Base-by-base conservation (phyloP, 305 asterid species). In the Withania somnifera region DNA sequence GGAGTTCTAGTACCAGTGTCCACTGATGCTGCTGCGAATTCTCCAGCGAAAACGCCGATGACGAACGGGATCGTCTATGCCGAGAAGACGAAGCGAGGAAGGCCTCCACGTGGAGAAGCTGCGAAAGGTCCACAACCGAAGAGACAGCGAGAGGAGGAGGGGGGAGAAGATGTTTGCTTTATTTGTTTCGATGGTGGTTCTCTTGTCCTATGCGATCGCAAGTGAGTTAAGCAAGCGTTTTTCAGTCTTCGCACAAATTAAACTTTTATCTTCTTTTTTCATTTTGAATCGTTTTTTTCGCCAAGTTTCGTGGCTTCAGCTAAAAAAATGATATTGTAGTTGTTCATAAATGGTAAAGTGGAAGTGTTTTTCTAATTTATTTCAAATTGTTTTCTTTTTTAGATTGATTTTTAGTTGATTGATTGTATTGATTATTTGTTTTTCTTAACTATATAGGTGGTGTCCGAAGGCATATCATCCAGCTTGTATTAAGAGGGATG, bases 71-170 rank as follows among this genome's bases (percentile, higher is more conserved):
- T 58, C 42, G 87, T 28, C 83, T 66, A 5, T 10, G 10, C 3
- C 3, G 77, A 89, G 84, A 94, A 85, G 90, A 83, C 87, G 88
- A 92, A 85, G 88, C 89, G 99, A 50, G 99, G 99, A 4, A 87
- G 99, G 36, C 98, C 98, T 63, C 91, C 98, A 8, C 87, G 83
- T 84, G 94, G 89, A 69, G 91, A 83, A 71, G 14, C 57, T 22
- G 84, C 24, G 56, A 82, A 69, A 64, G 89, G 89, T 63, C 93
- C 91, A 77, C 93, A 89, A 1, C 82, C 84, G 5, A 93, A 93
- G 89, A 85, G 87, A 90, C 78, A 50, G 13, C 87, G 89, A 36
- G 66, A 77, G 60, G 81, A 45, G 40, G 87, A 86, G 79, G 90
- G 50, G 5, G 80, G 61, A 28, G 92, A 89, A 26, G 92, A 89